Conservation (phyloP, 2,329 filamentous ascomycete species). For the Hawksworthiomyces lignivorus region DNA sequence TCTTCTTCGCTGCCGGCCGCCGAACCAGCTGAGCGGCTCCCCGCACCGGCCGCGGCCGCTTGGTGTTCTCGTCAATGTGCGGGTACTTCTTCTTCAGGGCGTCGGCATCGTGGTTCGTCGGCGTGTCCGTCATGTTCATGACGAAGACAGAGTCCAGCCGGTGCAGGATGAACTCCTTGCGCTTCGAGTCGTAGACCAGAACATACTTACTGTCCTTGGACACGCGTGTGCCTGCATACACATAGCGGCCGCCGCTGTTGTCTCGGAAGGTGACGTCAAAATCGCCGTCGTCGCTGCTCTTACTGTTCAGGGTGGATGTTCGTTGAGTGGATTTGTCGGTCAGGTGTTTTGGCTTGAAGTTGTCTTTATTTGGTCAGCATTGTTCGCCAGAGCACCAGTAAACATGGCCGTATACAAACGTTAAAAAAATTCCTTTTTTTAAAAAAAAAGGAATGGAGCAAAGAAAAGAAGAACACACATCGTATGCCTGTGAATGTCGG, state of each 20-base stretch:
- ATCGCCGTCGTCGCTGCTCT: conserved; percentile 39
- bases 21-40: background rate
- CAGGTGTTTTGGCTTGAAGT: conserved; percentile 50
- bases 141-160: conserved; percentile 73
- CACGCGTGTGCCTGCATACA: conserved; percentile 52
- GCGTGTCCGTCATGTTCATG: conserved; percentile 73
- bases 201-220: conserved; percentile 52
- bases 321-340: conserved; percentile 38
- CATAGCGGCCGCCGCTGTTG: conserved; percentile 45
- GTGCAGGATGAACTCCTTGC: conserved; percentile 74
- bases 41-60: conserved; percentile 10
- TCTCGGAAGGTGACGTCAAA: conserved; percentile 50
- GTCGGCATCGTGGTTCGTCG: conserved; percentile 54
- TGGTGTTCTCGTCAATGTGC: conserved; percentile 43
- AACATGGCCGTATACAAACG: background rate
- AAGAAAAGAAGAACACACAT: conserved; percentile 36
- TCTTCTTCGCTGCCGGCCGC: conserved; percentile 12
- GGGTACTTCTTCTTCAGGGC: conserved; percentile 59
- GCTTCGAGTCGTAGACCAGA: conserved; percentile 67
- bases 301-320: conserved; percentile 12
- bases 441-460: too few species aligned
- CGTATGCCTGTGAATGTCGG: conserved; percentile 53
- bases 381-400: too few species aligned
- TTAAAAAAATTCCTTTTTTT: too few species aligned
- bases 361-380: too few species aligned